Evolutionary conservation across 1,284 basidiomycete genomes (phyloP).

Genomic region (Agroathelia rolfsii): DNA sequence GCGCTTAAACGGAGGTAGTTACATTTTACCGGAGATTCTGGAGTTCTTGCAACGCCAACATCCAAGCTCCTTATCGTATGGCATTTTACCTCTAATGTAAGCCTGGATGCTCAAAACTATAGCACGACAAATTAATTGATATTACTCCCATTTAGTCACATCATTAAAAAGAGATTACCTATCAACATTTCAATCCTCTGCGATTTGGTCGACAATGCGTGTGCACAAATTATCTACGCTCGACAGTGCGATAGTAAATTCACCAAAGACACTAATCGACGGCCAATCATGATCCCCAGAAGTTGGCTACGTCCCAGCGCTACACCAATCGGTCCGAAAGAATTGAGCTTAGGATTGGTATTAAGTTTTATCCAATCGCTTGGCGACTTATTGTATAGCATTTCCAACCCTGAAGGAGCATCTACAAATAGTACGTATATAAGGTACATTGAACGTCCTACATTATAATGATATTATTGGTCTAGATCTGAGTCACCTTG

Average conservation of each 20-base stretch:
- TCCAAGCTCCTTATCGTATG: slow-evolving; percentile 14
- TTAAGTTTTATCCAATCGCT: slow-evolving; percentile 4
- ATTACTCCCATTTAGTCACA: slow-evolving; percentile 23
- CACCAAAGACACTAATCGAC: slow-evolving; percentile 28
- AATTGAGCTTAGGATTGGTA: too few relatives aligned
- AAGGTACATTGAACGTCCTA: background rate
- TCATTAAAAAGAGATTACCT: slow-evolving; percentile 22
- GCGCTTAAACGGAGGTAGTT: slow-evolving; percentile 11
- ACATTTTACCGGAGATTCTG: slow-evolving; percentile 29
- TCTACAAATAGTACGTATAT: too few relatives aligned
- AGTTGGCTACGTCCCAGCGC: slow-evolving; percentile 31
- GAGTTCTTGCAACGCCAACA: slow-evolving; percentile 15
- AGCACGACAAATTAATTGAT: background rate
- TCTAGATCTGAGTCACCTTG: too few relatives aligned
- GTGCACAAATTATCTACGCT: slow-evolving; percentile 26
- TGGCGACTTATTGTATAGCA: slow-evolving; percentile 6
- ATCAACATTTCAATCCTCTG: slow-evolving; percentile 35
- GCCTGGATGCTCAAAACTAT: slow-evolving; percentile 3
- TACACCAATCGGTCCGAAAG: slow-evolving; percentile 8
- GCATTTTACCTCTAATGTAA: slow-evolving; percentile 18
- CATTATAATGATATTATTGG: slow-evolving; percentile 1
- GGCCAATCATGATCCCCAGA: slow-evolving; percentile 37
- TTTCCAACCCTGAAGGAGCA: too few relatives aligned
- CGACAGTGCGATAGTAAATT: slow-evolving; percentile 14
- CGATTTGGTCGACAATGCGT: slow-evolving; percentile 34